These are phyloP conservation scores for Telopea speciosissima DNA, from an alignment of 177 flowering plant species.

Conservation along the genomic window DNA sequence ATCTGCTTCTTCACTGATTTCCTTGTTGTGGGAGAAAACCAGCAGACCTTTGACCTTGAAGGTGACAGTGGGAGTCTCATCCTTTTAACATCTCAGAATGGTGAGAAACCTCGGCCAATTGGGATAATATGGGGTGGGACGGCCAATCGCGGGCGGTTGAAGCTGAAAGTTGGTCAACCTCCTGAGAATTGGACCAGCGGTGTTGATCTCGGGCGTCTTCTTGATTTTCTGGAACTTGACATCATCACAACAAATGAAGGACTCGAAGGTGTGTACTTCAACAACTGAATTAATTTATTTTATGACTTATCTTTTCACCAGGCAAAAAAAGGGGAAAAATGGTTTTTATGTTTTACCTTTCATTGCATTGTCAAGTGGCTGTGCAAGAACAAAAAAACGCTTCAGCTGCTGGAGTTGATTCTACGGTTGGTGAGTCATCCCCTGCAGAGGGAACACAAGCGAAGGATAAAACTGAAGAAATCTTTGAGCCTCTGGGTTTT, in stretches of 20 bases:
- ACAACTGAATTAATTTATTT: background rate
- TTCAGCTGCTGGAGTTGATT: constrained; percentile 50
- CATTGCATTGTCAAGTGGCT: constrained; percentile 38
- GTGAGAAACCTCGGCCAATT: constrained; percentile 70
- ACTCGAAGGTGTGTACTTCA: constrained; percentile 53
- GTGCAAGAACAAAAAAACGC: constrained; percentile 66
- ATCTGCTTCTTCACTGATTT: constrained; percentile 91
- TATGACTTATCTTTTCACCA: background rate
- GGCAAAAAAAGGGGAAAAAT: background rate
- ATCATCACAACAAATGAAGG: constrained; percentile 62
- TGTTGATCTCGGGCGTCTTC: constrained; percentile 92
- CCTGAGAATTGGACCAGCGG: constrained; percentile 98
- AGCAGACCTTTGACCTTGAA: constrained; percentile 88
- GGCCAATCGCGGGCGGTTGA: constrained; percentile 81
- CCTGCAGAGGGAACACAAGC: constrained; percentile 30
- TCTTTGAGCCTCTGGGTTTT: constrained; percentile 44
- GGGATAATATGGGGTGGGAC: constrained; percentile 99
- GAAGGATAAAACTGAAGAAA: constrained; percentile 44
- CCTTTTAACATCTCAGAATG: constrained; percentile 54
- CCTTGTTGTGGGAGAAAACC: constrained; percentile 92
- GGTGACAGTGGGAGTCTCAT: constrained; percentile 97
- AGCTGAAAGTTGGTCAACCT: constrained; percentile 73
- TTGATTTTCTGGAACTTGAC: constrained; percentile 86
- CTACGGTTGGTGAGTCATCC: constrained; percentile 72
- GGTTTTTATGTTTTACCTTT: background rate